Evolutionary conservation across 768 basidiomycete species (phyloP).

Genomic region (Tulasnella sp.): DNA sequence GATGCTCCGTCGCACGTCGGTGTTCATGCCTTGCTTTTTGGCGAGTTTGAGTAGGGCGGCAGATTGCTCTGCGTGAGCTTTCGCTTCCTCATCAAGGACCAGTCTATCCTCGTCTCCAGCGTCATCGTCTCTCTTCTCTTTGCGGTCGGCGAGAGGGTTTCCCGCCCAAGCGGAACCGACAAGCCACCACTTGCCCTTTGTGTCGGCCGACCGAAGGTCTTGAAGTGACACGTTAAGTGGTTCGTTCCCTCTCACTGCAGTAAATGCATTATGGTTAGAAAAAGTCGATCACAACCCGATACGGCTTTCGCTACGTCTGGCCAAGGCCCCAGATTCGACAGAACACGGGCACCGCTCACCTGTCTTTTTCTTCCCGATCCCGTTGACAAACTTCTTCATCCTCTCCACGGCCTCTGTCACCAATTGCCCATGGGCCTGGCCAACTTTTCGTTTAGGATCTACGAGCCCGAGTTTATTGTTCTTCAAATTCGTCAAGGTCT

Average conservation of each 20-base stretch:
- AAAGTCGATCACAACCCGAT: not conserved
- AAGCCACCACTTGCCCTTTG: constrained; percentile 97
- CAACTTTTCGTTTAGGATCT: constrained; percentile 43
- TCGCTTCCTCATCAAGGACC: constrained; percentile 32
- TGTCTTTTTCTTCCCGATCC: constrained; percentile 71
- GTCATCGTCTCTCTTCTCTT: constrained; percentile 41
- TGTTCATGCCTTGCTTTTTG: constrained; percentile 96
- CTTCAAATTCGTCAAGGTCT: constrained; percentile 86
- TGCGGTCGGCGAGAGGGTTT: constrained; percentile 60
- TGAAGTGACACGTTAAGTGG: constrained; percentile 77
- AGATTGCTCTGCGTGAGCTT: constrained; percentile 31
- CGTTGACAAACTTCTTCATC: constrained; percentile 82
- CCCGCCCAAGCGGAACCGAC: constrained; percentile 96
- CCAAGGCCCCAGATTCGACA: no score
- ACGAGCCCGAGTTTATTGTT: constrained; percentile 62
- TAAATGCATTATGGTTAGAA: not conserved
- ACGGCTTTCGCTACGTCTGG: not conserved
- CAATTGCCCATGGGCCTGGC: constrained; percentile 50
- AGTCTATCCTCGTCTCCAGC: constrained; percentile 42
- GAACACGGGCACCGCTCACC: constrained; percentile 44
- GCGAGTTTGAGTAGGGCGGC: constrained; percentile 69
- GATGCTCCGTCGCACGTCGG: constrained; percentile 84
- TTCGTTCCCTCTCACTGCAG: constrained; percentile 72
- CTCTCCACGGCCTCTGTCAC: constrained; percentile 72
- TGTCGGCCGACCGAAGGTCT: constrained; percentile 81